phyloP scores from a whole-genome alignment of 371 early-diverging fungal species.

The Mortierella sp. region DNA sequence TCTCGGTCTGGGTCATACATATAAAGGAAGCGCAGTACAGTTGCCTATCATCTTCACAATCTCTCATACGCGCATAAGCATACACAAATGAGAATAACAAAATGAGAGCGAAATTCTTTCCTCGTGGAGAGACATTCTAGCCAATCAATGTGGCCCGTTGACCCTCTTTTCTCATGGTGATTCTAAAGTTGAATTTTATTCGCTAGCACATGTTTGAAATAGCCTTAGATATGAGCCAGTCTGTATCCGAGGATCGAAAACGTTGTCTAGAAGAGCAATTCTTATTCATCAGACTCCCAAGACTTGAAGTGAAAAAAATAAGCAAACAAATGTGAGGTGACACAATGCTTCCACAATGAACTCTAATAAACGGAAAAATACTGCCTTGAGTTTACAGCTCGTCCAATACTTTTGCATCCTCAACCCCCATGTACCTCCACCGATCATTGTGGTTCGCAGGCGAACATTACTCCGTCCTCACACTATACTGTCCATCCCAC shows the following conservation, averaged over 20 bases:
- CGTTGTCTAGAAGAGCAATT: conserved; percentile 15
- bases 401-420: background rate
- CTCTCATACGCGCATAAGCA: background rate
- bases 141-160: background rate
- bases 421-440: background rate
- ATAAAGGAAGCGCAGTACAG: background rate
- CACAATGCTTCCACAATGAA: background rate
- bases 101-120: background rate
- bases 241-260: background rate
- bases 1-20: background rate
- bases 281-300: background rate
- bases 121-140: background rate
- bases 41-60: background rate
- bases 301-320: too few species aligned
- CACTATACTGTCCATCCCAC: too few species aligned
- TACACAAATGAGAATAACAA: too few species aligned
- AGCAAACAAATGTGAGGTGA: background rate
- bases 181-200: background rate
- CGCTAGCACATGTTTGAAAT: background rate
- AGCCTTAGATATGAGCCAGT: conserved; percentile 18
- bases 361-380: background rate
- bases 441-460: background rate
- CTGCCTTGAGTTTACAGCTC: background rate
- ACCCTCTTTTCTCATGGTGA: background rate
- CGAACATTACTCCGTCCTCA: too few species aligned